Evolutionary conservation across 345 rosid genomes (phyloP), one percentile per base, ranked within the genome.

Genomic region (Aegle marmelos): DNA sequence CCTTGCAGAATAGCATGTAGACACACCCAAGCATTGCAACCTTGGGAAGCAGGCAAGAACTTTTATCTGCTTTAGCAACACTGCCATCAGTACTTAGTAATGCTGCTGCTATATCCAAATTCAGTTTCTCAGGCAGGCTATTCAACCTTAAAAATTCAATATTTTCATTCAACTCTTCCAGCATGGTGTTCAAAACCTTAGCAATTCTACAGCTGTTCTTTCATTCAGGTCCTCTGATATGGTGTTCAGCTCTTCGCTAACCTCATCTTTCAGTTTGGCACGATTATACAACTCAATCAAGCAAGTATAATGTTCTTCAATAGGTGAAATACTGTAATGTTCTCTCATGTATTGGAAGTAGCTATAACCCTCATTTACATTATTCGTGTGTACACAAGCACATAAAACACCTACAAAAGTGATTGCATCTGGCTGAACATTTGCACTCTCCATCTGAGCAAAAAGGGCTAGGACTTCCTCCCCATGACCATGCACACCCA

Each of bases 401-500:
- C 88, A 86, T 54, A 93, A 86, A 72, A 89, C 91, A 73, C 94
- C 96, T 0, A 91, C 96, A 69, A 90, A 93, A 74, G 93, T 91
- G 80, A 93, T 89, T 21, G 89, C 92, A 78, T 94, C 92, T 13
- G 95, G 94, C 74, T 64, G 78, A 5, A 82, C 75, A 10, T 66
- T 79, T 56, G 63, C 82, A 79, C 73, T 85, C 81, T 81, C 89
- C 97, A 91, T 90, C 80, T 84, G 69, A 17, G 70, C 85, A 80
- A 91, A 93, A 67, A 91, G 82, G 58, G 83, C 81, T 54, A 91
- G 84, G 68, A 94, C 95, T 81, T 89, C 91, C 25, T 81, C 87
- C 9, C 90, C 92, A 76, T n/a, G 82, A 3, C 97, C 97, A 75
- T 93, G 95, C 73, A 93, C 92, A 1, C 95, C 97, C 80, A 89